Base-by-base conservation (phyloP, 352 stramenopile genomes). In the Globisporangium lucens region DNA sequence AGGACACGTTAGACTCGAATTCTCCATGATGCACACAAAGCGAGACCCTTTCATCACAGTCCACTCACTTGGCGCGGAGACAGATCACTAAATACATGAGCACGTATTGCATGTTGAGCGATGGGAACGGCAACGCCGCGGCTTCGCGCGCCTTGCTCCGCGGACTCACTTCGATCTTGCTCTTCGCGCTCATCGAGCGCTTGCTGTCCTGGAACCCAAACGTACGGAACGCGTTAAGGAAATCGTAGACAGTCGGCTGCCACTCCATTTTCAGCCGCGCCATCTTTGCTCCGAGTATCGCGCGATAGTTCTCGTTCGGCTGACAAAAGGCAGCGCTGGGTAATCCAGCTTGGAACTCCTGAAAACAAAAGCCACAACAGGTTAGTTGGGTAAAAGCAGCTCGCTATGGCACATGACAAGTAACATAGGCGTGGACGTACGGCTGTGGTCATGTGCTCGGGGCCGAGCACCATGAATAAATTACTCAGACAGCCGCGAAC, bases 121-220 rank as follows among this genome's bases (percentile, higher is more conserved):
- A 85, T 41, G 87, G 87, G 62, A 93, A 95, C 17, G 83, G 75
- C 10, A 77, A 60, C 58, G 72, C 69, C 57, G 60, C 35, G 29
- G 52, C 41, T 27, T 66, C 62, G 17, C 29, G 51, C 36, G 29
- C 29, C 56, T 76, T 76, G 47, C 56, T 65, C 36, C 73, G 74
- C 2, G 75, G 74, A 27, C 72, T 82, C 47, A 75, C 69, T 15
- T 75, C 61, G 56, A 91, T 89, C 74, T 93, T 91, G 70, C 79
- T 91, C 67, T 90, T 85, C 20, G 85, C 78, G 58, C 79, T 93
- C 83, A 95, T 93, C 20, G 83, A 92, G 8, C 87, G 80, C 65
- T 95, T 95, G 63, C 77, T 90, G 72, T 95, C 85, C 53, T 89
- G 78, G 65, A 95, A 95, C 5, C 87, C 87, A 55, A 89, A 95